phyloP scores from a whole-genome alignment of 176 grass and related monocot genomes.

The Avena atlantica region DNA sequence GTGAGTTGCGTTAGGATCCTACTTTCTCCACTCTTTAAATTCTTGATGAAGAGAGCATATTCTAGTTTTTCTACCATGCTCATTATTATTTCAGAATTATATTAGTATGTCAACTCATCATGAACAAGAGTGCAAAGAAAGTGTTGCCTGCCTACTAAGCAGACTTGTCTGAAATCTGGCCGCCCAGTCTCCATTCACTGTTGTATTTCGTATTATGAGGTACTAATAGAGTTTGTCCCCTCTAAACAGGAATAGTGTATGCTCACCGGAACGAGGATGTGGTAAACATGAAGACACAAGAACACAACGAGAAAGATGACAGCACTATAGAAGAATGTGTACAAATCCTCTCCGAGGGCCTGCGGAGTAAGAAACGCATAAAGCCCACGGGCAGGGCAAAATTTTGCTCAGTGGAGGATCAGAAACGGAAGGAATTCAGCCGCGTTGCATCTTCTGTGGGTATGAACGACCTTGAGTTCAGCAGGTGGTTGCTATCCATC shows the following conservation, averaged over 20 bases:
- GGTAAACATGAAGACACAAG: slow-evolving; percentile 55
- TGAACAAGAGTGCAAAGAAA: background rate
- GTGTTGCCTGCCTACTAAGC: slow-evolving; percentile 26
- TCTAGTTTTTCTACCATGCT: slow-evolving; percentile 22
- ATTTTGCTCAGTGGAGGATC: slow-evolving; percentile 40
- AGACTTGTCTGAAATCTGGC: background rate
- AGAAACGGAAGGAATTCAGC: slow-evolving; percentile 84
- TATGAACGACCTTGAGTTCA: slow-evolving; percentile 84
- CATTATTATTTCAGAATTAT: background rate
- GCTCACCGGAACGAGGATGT: slow-evolving; percentile 90
- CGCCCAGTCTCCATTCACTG: background rate
- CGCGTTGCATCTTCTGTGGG: slow-evolving; percentile 59
- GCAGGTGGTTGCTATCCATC: slow-evolving; percentile 78
- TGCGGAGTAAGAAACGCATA: slow-evolving; percentile 31
- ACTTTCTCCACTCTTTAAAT: background rate
- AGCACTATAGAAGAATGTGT: slow-evolving; percentile 2
- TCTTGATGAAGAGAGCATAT: background rate
- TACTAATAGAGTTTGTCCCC: slow-evolving; percentile 28
- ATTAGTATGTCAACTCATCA: background rate
- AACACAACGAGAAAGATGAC: slow-evolving; percentile 23
- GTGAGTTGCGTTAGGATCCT: slow-evolving; percentile 9
- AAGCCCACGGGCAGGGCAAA: slow-evolving; percentile 28
- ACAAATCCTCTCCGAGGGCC: slow-evolving; percentile 22
- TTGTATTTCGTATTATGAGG: slow-evolving; percentile 31
- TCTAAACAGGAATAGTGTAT: slow-evolving; percentile 82